phyloP scores from a whole-genome alignment of 371 early-diverging fungal species.

The Lichtheimia corymbifera region DNA sequence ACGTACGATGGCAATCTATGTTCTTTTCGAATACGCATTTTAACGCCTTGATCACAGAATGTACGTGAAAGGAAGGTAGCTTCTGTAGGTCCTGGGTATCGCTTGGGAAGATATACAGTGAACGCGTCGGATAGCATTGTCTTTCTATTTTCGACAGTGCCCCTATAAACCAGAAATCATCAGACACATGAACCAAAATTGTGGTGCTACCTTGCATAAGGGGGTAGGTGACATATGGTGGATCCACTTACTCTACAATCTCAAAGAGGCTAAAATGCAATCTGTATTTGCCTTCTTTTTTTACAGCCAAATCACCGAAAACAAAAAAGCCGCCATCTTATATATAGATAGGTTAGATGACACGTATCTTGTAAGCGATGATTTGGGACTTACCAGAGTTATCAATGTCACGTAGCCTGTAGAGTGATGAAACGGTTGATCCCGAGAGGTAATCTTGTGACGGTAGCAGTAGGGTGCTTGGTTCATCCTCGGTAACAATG shows the following conservation, averaged over 20 bases:
- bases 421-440: constrained; percentile 47
- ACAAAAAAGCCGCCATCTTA: constrained; percentile 92
- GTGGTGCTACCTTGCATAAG: background rate
- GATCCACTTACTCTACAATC: constrained; percentile 65
- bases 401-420: constrained; percentile 45
- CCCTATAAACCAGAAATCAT: constrained; percentile 23
- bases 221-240: background rate
- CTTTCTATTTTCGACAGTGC: constrained; percentile 32
- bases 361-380: background rate
- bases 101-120: constrained; percentile 86
- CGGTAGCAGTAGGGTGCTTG: constrained; percentile 16
- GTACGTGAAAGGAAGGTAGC: constrained; percentile 49
- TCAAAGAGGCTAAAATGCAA: constrained; percentile 90
- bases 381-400: constrained; percentile 31
- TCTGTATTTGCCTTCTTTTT: constrained; percentile 84
- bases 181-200: background rate
- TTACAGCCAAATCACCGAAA: constrained; percentile 91
- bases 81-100: constrained; percentile 88
- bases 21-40: constrained; percentile 48
- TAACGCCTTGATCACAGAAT: constrained; percentile 52
- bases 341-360: background rate
- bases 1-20: constrained; percentile 36
- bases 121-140: constrained; percentile 61
- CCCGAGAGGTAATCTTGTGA: constrained; percentile 40
- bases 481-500: constrained; percentile 25